Base-by-base conservation (phyloP, 192 early-diverging fungal species). In the Polychytrium aggregatum region DNA sequence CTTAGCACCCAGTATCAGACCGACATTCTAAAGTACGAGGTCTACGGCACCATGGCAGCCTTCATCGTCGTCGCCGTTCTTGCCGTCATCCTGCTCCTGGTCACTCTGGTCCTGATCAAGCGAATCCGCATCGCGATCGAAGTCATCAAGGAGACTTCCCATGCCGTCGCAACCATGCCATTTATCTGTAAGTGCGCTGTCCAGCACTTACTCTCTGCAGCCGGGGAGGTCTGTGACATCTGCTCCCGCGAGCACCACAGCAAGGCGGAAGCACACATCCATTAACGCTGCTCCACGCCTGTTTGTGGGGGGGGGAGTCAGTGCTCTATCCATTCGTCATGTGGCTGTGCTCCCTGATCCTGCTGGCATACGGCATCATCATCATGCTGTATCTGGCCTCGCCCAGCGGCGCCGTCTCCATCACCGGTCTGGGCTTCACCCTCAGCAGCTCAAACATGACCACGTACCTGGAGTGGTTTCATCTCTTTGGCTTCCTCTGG, bases 401-500 rank as follows among this genome's bases (percentile, higher is more conserved):
- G n/a, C 62, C 62, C 47, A 41, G 45, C 37, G 35, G 25, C 1
- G 36, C 34, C 30, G 18, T 37, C 10, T 34, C 28, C 3, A 22
- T 48, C 9, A n/a, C 25, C 9, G 34, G 46, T 30, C 14, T 48
- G 25, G 44, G 45, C 2, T 14, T 52, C 33, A 57, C 38, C 24
- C 41, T 53, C 31, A 42, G 16, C 27, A 37, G 11, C 17, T 17
- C 39, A 5, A 22, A 41, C 41, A 11, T 28, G 7, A 20, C 6
- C 39, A 5, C 45, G 17, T 55, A 63, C 35, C 37, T 62, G 30
- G 24, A 53, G 6, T 43, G 55, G 30, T 72, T 61, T 45, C 71
- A 74, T 47, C 38, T 64, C 14, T 70, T 76, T 58, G 76, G 76
- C 16, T 75, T 75, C 59, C 56, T 79, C 25, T 79, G 76, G 76